A percentile compares a stretch with the other conserved stretches of the same genome.
phyloP scores from a whole-genome alignment of 2,329 filamentous ascomycete species.

The Penicillium paneum region DNA sequence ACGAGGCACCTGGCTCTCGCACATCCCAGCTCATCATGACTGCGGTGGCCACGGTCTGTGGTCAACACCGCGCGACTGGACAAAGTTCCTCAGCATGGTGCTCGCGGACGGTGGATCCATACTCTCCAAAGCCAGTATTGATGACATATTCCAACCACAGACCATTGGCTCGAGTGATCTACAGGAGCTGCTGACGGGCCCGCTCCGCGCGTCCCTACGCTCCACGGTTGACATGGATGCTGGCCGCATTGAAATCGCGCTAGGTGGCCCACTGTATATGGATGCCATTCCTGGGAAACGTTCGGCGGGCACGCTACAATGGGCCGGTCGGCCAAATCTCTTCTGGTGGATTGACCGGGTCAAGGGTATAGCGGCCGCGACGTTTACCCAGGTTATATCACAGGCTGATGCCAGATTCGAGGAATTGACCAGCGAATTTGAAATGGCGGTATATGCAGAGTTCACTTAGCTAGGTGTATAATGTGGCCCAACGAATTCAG shows the following conservation, averaged over 20 bases:
- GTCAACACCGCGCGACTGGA: no score
- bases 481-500: background rate
- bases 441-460: conserved; percentile 12
- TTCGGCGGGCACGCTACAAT: conserved; percentile 14
- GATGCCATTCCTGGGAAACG: conserved; percentile 1
- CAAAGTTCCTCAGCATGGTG: background rate
- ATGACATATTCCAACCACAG: background rate
- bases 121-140: background rate
- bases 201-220: background rate
- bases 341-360: conserved; percentile 23
- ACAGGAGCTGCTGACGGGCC: background rate
- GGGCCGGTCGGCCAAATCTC: conserved; percentile 22
- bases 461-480: background rate
- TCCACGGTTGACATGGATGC: conserved; percentile 3
- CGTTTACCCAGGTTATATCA: conserved; percentile 19
- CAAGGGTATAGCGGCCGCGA: conserved; percentile 15
- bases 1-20: no score
- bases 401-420: conserved; percentile 15
- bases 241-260: background rate
- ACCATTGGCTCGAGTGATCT: no score
- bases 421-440: conserved; percentile 11
- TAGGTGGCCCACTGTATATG: background rate
- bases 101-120: background rate
- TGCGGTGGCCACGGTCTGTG: no score
- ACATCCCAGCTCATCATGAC: no score